Evolutionary conservation across 371 early-diverging fungal species (phyloP), one percentile per base, ranked within the genome.

Genomic region (Actinomortierella wolfii): DNA sequence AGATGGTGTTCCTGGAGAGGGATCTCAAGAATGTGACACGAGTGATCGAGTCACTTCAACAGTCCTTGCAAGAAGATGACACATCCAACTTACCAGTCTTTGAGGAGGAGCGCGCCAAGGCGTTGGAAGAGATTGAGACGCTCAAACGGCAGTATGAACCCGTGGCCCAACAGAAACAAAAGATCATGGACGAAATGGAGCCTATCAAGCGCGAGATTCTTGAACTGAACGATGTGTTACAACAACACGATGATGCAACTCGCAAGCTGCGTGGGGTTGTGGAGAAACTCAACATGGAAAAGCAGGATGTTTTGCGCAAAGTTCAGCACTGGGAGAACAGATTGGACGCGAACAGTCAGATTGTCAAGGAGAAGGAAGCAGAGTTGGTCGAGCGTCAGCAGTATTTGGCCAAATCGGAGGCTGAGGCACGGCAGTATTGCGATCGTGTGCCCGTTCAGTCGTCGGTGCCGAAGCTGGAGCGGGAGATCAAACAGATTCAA

Each of bases 361-460:
- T 59, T 15, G 48, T 74, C 25, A 42, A 47, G 14, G 56, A 41
- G 5, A 51, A 68, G 26, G 68, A 81, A 51, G 40, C 24, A 14
- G 62, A 59, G 4, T 49, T 79, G 41, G n/a, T 41, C n/a, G 67
- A 66, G 26, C 58, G 59, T 11, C 49, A 64, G 9, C 68, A 69
- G 23, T 57, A 61, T 26, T 67, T 80, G 42, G 63, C 68, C 65
- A 79, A 77, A 21, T 81, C 79, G 55, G 83, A 73, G 2, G 64
- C 57, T 8, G 68, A 86, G 57, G 91, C 87, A 0, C 67, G 60
- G 54, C 74, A 73, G 24, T 86, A 87, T 42, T 87, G 89, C 52
- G 85, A 89, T 53, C 89, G 92, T 9, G 87, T 92, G 0, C 68
- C 81, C 17, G 84, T 86, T 1, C 77, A 68, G 8, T 76, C 78